Evolutionary conservation across 2,329 filamentous ascomycete genomes (phyloP), one percentile per base, ranked within the genome.

Genomic region (Phyllosticta citriasiana): DNA sequence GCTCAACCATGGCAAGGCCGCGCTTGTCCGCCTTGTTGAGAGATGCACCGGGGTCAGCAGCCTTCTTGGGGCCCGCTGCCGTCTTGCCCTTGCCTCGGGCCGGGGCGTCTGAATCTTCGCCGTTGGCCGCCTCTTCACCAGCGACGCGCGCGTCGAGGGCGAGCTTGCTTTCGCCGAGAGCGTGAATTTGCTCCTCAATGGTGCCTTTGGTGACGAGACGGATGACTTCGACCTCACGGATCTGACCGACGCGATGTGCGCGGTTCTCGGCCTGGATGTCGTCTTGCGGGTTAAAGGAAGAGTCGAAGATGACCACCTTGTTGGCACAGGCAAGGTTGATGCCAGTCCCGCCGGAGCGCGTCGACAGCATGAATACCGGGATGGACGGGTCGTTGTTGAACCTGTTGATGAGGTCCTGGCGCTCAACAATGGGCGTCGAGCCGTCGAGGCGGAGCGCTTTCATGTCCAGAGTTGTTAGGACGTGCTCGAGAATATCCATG

Each of bases 231-330:
- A 99, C 94, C 40, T 93, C 88, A 16, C 89, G 81, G 30, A 84
- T 92, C 78, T 99, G 94, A 0, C 94, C 94, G 8, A 99, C 89
- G 14, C 94, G 88, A 75, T 99, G 94, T 0, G 94, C 94, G 19
- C 94, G 87, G 73, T 99, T 97, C 78, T 97, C 94, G 0, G 94
- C 94, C 73, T 99, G 94, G n/a, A 96, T 86, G 71, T 99, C 94
- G 67, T 97, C 93, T 71, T 99, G 94, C 0, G 94, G 94, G 68
- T 99, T 99, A 77, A 97, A 96, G n/a, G 87, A 90, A 65, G 89
- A 88, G 74, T 99, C 94, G 72, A 97, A 97, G 69, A 99, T 94
- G 74, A 99, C 85, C 67, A 99, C 93, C 76, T 97, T 97, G 78
- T 97, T 97, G 4, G 94, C 94, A 40, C 88, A 89, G 7, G 93